Base-by-base conservation (phyloP, 306 rosid species). In the Mimosa bimucronata region DNA sequence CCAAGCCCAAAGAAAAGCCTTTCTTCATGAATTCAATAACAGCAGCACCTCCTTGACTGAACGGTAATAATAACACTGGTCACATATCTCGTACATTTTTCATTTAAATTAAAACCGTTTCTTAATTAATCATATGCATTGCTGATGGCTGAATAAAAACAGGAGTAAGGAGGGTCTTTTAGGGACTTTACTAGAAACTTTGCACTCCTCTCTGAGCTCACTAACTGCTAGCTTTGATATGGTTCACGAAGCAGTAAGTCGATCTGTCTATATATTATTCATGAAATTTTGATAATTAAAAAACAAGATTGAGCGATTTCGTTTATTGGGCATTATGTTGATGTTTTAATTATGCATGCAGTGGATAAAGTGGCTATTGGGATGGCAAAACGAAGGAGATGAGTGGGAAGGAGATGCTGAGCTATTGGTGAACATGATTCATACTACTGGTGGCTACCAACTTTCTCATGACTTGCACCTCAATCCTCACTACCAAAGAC, bases 291-390 rank as follows among this genome's bases (percentile, higher is more conserved):
- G n/a, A n/a, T n/a, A n/a, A n/a, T n/a, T n/a, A n/a, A n/a, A n/a
- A n/a, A n/a, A n/a, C n/a, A n/a, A n/a, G n/a, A n/a, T n/a, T n/a
- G n/a, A n/a, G n/a, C n/a, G n/a, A n/a, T n/a, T n/a, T n/a, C n/a
- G 7, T n/a, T 52, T 26, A 19, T 1, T 19, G 1, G 60, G 60
- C 8, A 48, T 1, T 5, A 48, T 48, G 0, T 1, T 52, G 21
- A 46, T n/a, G 9, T 1, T 21, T 28, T 29, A 1, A 1, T 3
- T 11, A 44, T 23, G 31, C 14, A 50, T 13, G 18, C 30, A 90
- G 94, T 90, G 94, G 94, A 78, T 60, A 44, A 81, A 85, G 37
- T 90, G 91, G 92, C 53, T 90, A 34, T 19, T 81, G 21, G 84
- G 80, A 72, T 90, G 92, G 90, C 77, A 85, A 72, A 87, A 75